Evolutionary conservation across 2,329 filamentous ascomycete species (phyloP), one percentile per base, ranked within the genome.

Genomic region (Ceratocystis papillata): DNA sequence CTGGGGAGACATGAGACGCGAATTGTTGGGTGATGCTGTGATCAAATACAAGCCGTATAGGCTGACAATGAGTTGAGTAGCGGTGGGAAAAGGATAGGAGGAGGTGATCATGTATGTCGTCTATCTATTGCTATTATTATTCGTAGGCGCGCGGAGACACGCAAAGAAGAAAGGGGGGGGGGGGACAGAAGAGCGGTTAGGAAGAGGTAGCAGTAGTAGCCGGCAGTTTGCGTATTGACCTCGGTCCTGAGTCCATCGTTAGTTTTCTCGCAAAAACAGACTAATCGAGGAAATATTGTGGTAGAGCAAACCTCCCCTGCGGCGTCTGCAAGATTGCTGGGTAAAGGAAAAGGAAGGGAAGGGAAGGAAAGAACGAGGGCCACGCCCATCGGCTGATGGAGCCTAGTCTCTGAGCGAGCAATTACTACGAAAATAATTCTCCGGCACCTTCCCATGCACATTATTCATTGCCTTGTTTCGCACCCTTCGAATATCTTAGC

Each of bases 371-470:
- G 55, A 33, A 37, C 55, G 55, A 6, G 55, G 6, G 53, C 25
- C 25, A 17, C n/a, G n/a, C 4, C 4, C 53, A n/a, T 17, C 53
- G 53, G 25, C 28, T 30, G 53, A 57, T 17, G 7, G 53, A 17
- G 5, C 25, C 55, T 25, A 22, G 46, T 2, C 10, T 25, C 48
- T 25, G 20, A n/a, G 55, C 28, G 8, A 59, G 55, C 5, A 59
- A 8, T 17, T 33, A 17, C 28, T 37, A 17, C 4, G n/a, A 25
- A 20, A 59, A 33, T 20, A 41, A 41, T 41, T 41, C 55, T 59
- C 28, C 55, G 55, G 55, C 55, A 59, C 28, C 55, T 59, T 59
- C 55, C 28, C 25, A 59, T 37, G 15, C 55, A 30, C 33, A 15
- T 20, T n/a, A 25, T 10, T 33, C 33, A 30, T 37, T n/a, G 28